A percentile compares a stretch with the other conserved stretches of the same genome.
Evolutionary conservation across 164 flowering plant genomes (phyloP).

Genomic region (Protea cynaroides): DNA sequence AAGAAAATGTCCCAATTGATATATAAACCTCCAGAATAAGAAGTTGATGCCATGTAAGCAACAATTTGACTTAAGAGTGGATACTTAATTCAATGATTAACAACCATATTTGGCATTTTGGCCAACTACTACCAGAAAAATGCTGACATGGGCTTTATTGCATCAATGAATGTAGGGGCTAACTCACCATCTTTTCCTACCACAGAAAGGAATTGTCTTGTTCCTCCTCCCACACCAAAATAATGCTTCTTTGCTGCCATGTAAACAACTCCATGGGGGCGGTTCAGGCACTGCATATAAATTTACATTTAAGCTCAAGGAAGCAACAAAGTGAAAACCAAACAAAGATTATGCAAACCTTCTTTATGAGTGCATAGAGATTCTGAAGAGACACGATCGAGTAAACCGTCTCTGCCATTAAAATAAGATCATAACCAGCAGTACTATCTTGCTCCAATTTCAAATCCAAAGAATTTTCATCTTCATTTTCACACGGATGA

Average conservation of each 20-base stretch:
- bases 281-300: conserved; percentile 51
- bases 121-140: no score
- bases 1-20: neutral
- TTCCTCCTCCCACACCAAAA: conserved; percentile 98
- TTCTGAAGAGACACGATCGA: conserved; percentile 51
- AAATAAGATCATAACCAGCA: conserved; percentile 72
- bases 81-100: no score
- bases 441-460: conserved; percentile 12
- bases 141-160: no score
- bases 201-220: conserved; percentile 63
- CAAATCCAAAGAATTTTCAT: conserved; percentile 6
- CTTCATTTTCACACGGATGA: conserved; percentile 15
- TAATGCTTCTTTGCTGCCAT: conserved; percentile 93
- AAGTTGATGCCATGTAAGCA: neutral
- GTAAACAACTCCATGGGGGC: conserved; percentile 70
- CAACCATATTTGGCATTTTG: no score
- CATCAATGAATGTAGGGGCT: no score
- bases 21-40: neutral
- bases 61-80: neutral
- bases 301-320: conserved; percentile 6
- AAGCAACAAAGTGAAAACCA: neutral
- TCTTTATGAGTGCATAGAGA: conserved; percentile 73
- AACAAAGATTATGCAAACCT: conserved; percentile 31
- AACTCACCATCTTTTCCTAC: conserved; percentile 84
- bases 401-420: conserved; percentile 98